phyloP scores from a whole-genome alignment of 2,329 filamentous ascomycete species.

The Lecanicillium sp. region DNA sequence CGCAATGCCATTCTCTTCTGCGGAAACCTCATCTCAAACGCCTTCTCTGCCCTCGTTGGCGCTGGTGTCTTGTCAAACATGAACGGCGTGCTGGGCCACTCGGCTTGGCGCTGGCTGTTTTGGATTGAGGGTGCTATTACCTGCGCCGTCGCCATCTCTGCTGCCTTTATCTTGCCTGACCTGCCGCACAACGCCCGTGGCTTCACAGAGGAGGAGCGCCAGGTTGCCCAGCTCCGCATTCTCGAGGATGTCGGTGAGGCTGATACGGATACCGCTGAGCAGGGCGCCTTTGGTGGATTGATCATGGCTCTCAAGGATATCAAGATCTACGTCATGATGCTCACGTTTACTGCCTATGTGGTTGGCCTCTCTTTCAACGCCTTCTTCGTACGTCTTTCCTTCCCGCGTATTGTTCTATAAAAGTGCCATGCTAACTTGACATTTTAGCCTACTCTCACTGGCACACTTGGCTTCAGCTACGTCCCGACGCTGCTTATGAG shows the following conservation, averaged over 20 bases:
- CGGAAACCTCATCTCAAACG: constrained; percentile 51
- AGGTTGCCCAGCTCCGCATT: constrained; percentile 47
- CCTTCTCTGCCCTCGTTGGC: constrained; percentile 51
- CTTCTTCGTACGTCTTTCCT: constrained; percentile 37
- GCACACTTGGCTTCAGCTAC: constrained; percentile 43
- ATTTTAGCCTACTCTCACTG: constrained; percentile 40
- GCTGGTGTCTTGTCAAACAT: constrained; percentile 53
- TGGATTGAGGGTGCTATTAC: constrained; percentile 49
- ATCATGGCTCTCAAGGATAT: constrained; percentile 51
- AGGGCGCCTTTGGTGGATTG: constrained; percentile 44
- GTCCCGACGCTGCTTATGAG: constrained; percentile 48
- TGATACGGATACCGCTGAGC: constrained; percentile 41
- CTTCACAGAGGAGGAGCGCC: constrained; percentile 50
- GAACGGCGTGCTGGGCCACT: constrained; percentile 44
- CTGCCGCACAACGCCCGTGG: constrained; percentile 48
- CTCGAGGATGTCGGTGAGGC: constrained; percentile 50
- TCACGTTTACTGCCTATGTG: constrained; percentile 54
- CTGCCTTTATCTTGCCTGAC: constrained; percentile 44
- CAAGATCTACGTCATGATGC: constrained; percentile 58
- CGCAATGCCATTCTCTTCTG: constrained; percentile 52
- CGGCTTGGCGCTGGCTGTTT: constrained; percentile 56
- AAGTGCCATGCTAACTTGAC: constrained; percentile 7
- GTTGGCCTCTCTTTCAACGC: constrained; percentile 51
- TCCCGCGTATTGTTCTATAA: background rate
- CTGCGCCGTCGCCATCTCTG: constrained; percentile 38